Conservation (phyloP, 75 land plant genomes). For the Azolla pinnata region DNA sequence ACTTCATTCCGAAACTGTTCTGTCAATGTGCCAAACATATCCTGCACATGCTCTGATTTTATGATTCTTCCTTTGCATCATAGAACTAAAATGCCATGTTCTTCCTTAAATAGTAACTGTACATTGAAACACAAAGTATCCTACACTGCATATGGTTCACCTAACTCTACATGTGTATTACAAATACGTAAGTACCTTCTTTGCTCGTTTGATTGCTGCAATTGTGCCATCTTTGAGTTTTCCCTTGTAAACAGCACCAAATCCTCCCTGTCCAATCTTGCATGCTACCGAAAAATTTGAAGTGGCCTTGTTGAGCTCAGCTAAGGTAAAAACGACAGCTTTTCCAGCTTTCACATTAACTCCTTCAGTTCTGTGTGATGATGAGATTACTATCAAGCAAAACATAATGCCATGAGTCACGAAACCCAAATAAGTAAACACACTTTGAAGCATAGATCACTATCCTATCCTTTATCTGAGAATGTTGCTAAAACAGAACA, state of each 20-base stretch:
- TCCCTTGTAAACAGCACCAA: conserved; percentile 19
- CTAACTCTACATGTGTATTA: neutral
- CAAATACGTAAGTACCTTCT: conserved; percentile 15
- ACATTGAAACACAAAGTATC: neutral
- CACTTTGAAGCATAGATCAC: no score
- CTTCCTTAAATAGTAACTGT: neutral
- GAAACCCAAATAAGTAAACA: no score
- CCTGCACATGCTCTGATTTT: no score
- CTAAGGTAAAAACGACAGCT: conserved; percentile 19
- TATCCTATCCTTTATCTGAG: no score
- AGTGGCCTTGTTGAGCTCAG: conserved; percentile 23
- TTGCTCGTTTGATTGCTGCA: conserved; percentile 26
- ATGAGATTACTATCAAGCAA: no score
- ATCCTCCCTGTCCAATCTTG: conserved; percentile 32
- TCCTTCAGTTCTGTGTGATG: no score
- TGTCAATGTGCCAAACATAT: conserved; percentile 49
- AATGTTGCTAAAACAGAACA: no score
- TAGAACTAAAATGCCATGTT: neutral
- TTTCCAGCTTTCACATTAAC: conserved; percentile 4
- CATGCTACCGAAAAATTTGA: conserved; percentile 20
- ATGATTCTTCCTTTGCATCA: neutral
- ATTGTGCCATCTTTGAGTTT: conserved; percentile 11
- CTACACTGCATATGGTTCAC: neutral
- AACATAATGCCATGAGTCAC: no score
- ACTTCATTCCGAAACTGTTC: conserved; percentile 66